Evolutionary conservation across 2,329 filamentous ascomycete species (phyloP).

Genomic region (Alternaria sp.): DNA sequence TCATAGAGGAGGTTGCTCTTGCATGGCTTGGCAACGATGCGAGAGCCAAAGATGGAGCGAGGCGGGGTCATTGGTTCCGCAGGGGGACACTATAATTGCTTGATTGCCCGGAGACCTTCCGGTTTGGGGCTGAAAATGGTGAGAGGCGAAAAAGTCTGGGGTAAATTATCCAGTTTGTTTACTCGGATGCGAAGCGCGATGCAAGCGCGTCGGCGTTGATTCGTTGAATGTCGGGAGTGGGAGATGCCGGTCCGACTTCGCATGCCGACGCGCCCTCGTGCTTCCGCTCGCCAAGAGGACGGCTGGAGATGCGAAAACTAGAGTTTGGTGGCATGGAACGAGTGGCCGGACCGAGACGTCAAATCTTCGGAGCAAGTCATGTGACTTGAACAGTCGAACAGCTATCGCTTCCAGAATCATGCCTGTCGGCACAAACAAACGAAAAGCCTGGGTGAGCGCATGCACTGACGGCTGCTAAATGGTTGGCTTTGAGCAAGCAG

Average conservation of each 20-base stretch:
- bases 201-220: conserved; percentile 1
- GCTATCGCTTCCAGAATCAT: too few relatives aligned
- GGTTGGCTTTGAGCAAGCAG: too few relatives aligned
- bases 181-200: conserved; percentile 2
- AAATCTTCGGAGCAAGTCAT: not conserved
- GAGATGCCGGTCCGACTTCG: not conserved
- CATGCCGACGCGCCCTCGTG: not conserved
- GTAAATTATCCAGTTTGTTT: conserved; percentile 10
- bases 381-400: not conserved
- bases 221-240: conserved; percentile 11
- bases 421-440: too few relatives aligned
- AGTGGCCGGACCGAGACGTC: not conserved
- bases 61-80: conserved; percentile 17
- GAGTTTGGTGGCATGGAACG: not conserved
- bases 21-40: conserved; percentile 27
- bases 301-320: not conserved
- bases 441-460: too few relatives aligned
- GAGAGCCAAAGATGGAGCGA: conserved; percentile 16
- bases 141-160: conserved; percentile 14
- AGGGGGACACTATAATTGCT: conserved; percentile 9
- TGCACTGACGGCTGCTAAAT: too few relatives aligned
- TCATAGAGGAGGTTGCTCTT: conserved; percentile 16
- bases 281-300: conserved; percentile 1
- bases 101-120: conserved; percentile 18
- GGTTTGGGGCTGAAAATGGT: conserved; percentile 15